A percentile compares a stretch with the other conserved stretches of the same genome.
phyloP scores from a whole-genome alignment of 2,329 filamentous ascomycete species.

The Atkinsonella hypoxylon region DNA sequence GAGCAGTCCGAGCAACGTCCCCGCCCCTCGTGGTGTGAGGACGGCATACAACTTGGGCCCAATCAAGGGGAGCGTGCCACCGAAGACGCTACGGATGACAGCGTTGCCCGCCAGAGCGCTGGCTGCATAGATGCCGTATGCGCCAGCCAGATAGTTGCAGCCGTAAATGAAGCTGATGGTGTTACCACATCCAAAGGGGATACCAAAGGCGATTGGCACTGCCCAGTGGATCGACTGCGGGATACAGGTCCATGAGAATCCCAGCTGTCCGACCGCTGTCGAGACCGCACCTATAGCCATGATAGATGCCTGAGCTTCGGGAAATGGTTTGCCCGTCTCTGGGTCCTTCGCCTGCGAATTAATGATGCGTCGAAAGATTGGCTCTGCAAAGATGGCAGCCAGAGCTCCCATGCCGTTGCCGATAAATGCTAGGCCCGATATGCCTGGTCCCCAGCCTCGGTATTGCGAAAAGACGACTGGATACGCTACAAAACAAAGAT shows the following conservation, averaged over 20 bases:
- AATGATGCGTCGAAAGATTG: constrained; percentile 65
- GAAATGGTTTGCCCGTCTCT: constrained; percentile 57
- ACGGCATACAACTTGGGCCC: constrained; percentile 58
- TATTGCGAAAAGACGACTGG: constrained; percentile 67
- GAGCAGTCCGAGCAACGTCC: constrained; percentile 61
- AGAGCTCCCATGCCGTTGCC: constrained; percentile 56
- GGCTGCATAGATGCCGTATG: constrained; percentile 73
- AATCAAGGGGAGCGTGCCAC: constrained; percentile 67
- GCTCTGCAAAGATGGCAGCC: constrained; percentile 51
- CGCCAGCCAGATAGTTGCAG: constrained; percentile 65
- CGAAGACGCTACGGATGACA: constrained; percentile 59
- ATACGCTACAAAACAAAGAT: constrained; percentile 84
- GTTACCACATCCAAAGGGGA: constrained; percentile 71
- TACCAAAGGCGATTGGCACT: constrained; percentile 63
- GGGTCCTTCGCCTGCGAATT: constrained; percentile 65
- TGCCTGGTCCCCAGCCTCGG: constrained; percentile 65
- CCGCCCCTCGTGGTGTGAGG: constrained; percentile 67
- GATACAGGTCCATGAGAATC: constrained; percentile 80
- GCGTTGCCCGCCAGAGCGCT: constrained; percentile 71
- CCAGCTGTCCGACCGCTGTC: constrained; percentile 67
- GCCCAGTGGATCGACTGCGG: constrained; percentile 71
- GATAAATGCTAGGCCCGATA: constrained; percentile 66
- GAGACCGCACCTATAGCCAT: constrained; percentile 68
- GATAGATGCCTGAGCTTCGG: constrained; percentile 71
- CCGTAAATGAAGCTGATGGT: constrained; percentile 72